Conservation (phyloP, 2,329 filamentous ascomycete genomes). For the Aureobasidium subglaciale region DNA sequence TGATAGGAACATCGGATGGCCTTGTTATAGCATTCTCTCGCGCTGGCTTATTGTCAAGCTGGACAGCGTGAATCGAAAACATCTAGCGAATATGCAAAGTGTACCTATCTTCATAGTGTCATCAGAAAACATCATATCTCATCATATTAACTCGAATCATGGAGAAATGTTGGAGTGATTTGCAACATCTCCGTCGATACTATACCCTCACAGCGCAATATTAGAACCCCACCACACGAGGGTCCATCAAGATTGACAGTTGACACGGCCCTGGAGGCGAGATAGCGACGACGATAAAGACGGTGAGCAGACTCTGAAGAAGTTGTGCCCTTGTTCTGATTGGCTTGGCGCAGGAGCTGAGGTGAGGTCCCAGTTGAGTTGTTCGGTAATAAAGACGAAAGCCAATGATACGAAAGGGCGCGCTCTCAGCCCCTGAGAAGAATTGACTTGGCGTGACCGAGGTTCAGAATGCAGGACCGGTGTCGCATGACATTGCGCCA, state of each 20-base stretch:
- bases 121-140: no score
- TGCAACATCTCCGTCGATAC: no score
- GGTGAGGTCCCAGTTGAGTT: background rate
- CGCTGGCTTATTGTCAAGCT: no score
- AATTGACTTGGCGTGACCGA: background rate
- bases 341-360: background rate
- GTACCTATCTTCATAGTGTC: no score
- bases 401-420: background rate
- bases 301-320: background rate
- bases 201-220: no score
- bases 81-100: no score
- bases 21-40: no score
- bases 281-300: background rate
- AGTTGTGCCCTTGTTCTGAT: background rate
- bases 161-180: no score
- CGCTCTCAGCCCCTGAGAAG: background rate
- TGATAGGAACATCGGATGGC: no score
- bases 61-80: no score
- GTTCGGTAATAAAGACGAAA: background rate
- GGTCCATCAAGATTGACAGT: background rate
- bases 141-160: no score
- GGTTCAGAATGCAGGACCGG: background rate
- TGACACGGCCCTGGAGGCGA: background rate
- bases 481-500: constrained; percentile 6
- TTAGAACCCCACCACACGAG: no score